Percentiles rank a stretch among this genome's conserved stretches.
These are phyloP conservation scores for Eragrostis curvula DNA, from an alignment of 176 grass and related monocot genomes.

Conservation along the genomic window DNA sequence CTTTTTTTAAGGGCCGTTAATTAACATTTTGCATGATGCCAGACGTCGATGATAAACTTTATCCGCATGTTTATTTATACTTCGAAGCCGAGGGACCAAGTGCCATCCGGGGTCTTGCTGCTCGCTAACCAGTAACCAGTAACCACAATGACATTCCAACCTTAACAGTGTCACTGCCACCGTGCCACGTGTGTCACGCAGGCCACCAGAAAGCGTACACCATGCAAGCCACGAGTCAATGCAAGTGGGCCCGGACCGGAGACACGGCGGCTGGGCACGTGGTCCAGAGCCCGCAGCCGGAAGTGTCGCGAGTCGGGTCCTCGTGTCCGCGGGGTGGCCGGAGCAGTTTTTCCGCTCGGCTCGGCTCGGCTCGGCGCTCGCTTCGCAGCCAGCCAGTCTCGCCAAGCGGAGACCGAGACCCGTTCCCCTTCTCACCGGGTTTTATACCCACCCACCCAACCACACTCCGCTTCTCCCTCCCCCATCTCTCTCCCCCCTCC, in stretches of 20 bases:
- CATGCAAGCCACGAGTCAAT: background rate
- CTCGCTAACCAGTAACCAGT: background rate
- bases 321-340: slow-evolving; percentile 38
- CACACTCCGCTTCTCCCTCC: background rate
- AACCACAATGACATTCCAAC: background rate
- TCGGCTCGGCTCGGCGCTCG: too few species aligned
- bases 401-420: slow-evolving; percentile 6
- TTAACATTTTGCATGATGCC: too few species aligned
- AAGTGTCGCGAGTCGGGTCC: slow-evolving; percentile 24
- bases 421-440: slow-evolving; percentile 20
- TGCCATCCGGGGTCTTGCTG: background rate
- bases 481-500: background rate
- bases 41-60: too few species aligned
- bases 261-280: slow-evolving; percentile 33
- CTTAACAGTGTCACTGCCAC: background rate
- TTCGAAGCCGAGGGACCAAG: too few species aligned
- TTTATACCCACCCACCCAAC: slow-evolving; percentile 49
- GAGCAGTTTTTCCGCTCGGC: slow-evolving; percentile 15
- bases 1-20: too few species aligned
- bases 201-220: background rate
- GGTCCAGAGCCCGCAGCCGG: slow-evolving; percentile 22
- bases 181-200: background rate
- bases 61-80: too few species aligned
- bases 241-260: background rate
- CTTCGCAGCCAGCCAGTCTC: too few species aligned